Percentiles rank a stretch among this genome's conserved stretches.
phyloP scores from a whole-genome alignment of 2,329 filamentous ascomycete species.

The Sporothrix pseudoabietina region DNA sequence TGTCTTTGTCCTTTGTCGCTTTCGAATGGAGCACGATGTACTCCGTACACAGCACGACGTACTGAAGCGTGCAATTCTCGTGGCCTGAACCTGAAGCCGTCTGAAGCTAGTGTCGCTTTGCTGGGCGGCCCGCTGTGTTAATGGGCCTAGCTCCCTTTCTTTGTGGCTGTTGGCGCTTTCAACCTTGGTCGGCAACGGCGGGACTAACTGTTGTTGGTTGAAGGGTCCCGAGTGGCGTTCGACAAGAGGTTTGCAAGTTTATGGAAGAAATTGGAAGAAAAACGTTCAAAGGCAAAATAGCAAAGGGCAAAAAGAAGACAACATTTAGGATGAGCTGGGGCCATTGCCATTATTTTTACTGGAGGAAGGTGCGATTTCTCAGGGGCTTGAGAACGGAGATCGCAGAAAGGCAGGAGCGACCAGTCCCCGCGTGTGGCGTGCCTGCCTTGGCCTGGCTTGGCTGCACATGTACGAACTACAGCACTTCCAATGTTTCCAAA shows the following conservation, averaged over 20 bases:
- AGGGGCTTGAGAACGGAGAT: neutral
- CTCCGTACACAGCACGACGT: too few relatives aligned
- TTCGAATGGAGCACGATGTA: neutral
- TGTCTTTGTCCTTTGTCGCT: neutral
- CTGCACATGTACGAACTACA: neutral
- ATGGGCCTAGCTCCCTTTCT: slow-evolving; percentile 14
- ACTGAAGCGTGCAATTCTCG: neutral
- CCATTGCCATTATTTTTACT: neutral
- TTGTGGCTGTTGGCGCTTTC: neutral
- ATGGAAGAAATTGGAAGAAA: neutral
- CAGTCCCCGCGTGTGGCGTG: slow-evolving; percentile 3
- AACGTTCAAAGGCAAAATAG: neutral
- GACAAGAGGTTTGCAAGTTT: neutral
- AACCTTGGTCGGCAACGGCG: neutral
- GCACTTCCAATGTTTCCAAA: neutral
- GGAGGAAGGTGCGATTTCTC: neutral
- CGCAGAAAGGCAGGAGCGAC: neutral
- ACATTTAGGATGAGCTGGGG: neutral
- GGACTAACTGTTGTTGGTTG: neutral
- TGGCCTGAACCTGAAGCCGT: neutral
- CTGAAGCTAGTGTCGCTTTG: neutral
- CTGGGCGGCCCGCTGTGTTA: slow-evolving; percentile 17
- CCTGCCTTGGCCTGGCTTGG: neutral
- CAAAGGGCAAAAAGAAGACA: neutral
- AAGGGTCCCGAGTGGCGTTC: neutral